Evolutionary conservation across 805 yeast species (phyloP).

Genomic region (Zygoascus bituminiphila): DNA sequence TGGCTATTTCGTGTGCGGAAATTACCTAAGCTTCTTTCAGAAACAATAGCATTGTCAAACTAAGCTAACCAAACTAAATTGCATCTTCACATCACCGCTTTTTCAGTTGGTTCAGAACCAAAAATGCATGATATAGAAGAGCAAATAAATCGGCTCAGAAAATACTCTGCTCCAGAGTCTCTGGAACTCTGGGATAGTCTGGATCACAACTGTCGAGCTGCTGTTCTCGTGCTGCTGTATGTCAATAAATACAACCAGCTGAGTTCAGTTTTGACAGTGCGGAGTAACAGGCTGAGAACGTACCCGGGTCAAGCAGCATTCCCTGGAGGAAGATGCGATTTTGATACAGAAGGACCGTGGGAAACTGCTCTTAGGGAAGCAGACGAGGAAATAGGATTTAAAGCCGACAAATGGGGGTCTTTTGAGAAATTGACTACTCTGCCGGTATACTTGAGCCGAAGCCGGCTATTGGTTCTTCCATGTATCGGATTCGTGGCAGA

Average conservation of each 20-base stretch:
- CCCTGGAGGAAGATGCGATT: conserved; percentile 81
- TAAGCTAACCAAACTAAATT: too few relatives aligned
- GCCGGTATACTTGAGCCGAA: conserved; percentile 67
- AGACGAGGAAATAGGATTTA: conserved; percentile 69
- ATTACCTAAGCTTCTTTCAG: too few relatives aligned
- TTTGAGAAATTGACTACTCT: conserved; percentile 49
- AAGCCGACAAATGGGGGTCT: background rate
- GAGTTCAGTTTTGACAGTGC: conserved; percentile 63
- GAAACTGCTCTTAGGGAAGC: conserved; percentile 67
- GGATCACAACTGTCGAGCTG: conserved; percentile 57
- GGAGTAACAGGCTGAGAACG: conserved; percentile 55
- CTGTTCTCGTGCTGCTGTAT: conserved; percentile 63
- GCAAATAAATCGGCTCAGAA: conserved; percentile 5
- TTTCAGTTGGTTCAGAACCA: background rate
- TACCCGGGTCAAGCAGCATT: conserved; percentile 79
- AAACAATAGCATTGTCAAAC: too few relatives aligned
- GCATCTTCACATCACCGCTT: background rate
- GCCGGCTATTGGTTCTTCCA: conserved; percentile 70
- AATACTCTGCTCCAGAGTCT: conserved; percentile 4
- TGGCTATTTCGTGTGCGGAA: too few relatives aligned
- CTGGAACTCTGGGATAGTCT: conserved; percentile 35
- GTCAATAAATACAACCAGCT: conserved; percentile 46
- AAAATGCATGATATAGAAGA: background rate
- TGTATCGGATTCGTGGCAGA: conserved; percentile 38
- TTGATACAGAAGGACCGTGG: conserved; percentile 31